Evolutionary conservation across 805 yeast species (phyloP), one percentile per base, ranked within the genome.

Genomic region (Brettanomyces bruxellensis): DNA sequence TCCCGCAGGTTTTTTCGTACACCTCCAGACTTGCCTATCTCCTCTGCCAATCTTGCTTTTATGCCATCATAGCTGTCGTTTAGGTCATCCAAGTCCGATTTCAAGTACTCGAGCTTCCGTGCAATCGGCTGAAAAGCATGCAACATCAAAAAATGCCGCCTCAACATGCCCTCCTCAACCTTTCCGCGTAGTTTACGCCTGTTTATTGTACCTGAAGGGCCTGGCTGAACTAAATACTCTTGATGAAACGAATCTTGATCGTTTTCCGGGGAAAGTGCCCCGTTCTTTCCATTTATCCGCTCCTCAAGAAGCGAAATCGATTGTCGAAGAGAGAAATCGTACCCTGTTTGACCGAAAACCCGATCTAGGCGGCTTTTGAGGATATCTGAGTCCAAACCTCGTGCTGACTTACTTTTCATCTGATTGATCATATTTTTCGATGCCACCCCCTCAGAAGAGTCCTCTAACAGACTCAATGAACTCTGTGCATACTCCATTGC

Each of bases 101-200:
- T 54, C 23, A 62, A 64, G 53, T 40, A 50, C 45, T 49, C 58
- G 46, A 66, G 72, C 51, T 68, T 72, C 55, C 61, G 66, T 42
- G 67, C 74, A 50, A 67, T 73, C 43, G 68, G 72, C 53, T 61
- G 71, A 46, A 70, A 73, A 37, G 65, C 70, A 51, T 67, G 70
- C 37, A 78, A 54, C 0, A 71, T 72, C 45, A 72, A 66, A 49
- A 76, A 62, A 54, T 83, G 83, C 49, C 73, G 77, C 45, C 71
- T 73, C 37, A 83, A 61, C 30, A 83, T 58, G 46, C 82, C 86
- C 28, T 67, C 66, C 55, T 84, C 90, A 22, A 84, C 67, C 38
- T 72, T 77, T 39, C 80, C 77, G 46, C 81, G 68, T 44, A 85
- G 65, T 36, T 76, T 70, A 55, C 82, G 74, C 51, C 95, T 69